phyloP scores from a whole-genome alignment of 2,329 filamentous ascomycete genomes.

The Raffaelea deltoideospora region DNA sequence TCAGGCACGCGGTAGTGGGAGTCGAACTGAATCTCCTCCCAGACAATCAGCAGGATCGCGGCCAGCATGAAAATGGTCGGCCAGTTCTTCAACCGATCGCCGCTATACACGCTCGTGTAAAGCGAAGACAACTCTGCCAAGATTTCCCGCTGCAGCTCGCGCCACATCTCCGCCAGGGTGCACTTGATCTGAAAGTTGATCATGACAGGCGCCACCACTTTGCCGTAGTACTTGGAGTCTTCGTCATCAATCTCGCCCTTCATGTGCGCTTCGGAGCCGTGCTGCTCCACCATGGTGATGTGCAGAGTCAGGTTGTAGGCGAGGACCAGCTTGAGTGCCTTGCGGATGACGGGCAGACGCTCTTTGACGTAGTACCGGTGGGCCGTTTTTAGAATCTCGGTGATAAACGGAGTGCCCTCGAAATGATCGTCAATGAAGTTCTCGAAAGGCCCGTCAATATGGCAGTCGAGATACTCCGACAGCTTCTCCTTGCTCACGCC shows the following conservation, averaged over 20 bases:
- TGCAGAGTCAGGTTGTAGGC: slow-evolving; percentile 93
- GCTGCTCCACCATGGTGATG: slow-evolving; percentile 85
- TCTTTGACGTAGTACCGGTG: slow-evolving; percentile 87
- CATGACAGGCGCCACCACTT: slow-evolving; percentile 90
- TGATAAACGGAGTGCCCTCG: slow-evolving; percentile 86
- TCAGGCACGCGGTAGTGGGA: slow-evolving; percentile 91
- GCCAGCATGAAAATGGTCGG: slow-evolving; percentile 97
- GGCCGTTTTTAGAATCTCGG: slow-evolving; percentile 89
- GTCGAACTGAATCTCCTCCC: slow-evolving; percentile 99
- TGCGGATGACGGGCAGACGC: slow-evolving; percentile 77
- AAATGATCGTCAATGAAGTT: slow-evolving; percentile 93
- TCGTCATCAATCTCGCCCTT: slow-evolving; percentile 76
- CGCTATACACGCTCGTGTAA: slow-evolving; percentile 96
- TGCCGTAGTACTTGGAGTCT: slow-evolving; percentile 75
- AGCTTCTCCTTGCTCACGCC: slow-evolving; percentile 69
- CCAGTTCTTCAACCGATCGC: slow-evolving; percentile 97
- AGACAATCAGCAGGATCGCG: slow-evolving; percentile 81
- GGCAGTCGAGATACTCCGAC: slow-evolving; percentile 86
- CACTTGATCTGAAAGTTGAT: slow-evolving; percentile 99
- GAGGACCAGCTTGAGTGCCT: slow-evolving; percentile 85
- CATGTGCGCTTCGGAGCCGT: slow-evolving; percentile 63
- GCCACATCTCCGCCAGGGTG: slow-evolving; percentile 95
- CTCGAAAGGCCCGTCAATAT: slow-evolving; percentile 85
- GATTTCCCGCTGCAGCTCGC: slow-evolving; percentile 89
- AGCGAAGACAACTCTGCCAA: slow-evolving; percentile 82